Evolutionary conservation across 2,329 filamentous ascomycete genomes (phyloP).

Genomic region (Diaporthe humulicola): DNA sequence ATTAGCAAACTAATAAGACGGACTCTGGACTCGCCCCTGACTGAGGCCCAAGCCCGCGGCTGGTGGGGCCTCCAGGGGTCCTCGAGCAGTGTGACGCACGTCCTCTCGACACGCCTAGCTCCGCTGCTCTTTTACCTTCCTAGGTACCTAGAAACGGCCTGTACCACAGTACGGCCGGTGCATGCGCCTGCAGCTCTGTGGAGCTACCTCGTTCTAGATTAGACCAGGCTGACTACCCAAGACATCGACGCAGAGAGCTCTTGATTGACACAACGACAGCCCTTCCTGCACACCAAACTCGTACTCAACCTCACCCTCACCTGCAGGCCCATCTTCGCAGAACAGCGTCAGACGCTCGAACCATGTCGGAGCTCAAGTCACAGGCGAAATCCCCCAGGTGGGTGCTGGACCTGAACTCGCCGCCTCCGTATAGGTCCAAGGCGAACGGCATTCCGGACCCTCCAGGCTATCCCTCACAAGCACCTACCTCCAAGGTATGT

Average conservation of each 20-base stretch:
- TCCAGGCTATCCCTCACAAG: slow-evolving; percentile 79
- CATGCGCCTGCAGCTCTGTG: slow-evolving; percentile 16
- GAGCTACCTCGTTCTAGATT: slow-evolving; percentile 6
- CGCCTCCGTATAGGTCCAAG: slow-evolving; percentile 76
- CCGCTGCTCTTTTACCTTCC: not conserved
- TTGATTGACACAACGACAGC: slow-evolving; percentile 12
- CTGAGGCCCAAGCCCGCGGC: slow-evolving; percentile 1
- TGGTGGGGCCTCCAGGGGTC: slow-evolving; percentile 19
- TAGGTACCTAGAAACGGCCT: not conserved
- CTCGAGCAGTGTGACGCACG: slow-evolving; percentile 12
- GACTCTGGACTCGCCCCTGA: slow-evolving; percentile 35
- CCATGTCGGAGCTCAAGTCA: slow-evolving; percentile 47
- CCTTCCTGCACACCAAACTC: not conserved
- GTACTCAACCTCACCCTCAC: not conserved
- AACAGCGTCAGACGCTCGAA: not conserved
- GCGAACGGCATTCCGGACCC: slow-evolving; percentile 80
- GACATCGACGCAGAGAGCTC: not conserved
- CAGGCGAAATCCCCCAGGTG: slow-evolving; percentile 73
- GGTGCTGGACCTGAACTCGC: slow-evolving; percentile 83
- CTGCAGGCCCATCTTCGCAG: not conserved
- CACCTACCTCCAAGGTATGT: slow-evolving; percentile 69
- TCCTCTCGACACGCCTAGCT: slow-evolving; percentile 22
- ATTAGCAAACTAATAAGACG: slow-evolving; percentile 22
- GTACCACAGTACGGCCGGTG: not conserved
- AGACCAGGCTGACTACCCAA: slow-evolving; percentile 20